phyloP scores from a whole-genome alignment of 805 yeast species.

The Myxozyma udenii region DNA sequence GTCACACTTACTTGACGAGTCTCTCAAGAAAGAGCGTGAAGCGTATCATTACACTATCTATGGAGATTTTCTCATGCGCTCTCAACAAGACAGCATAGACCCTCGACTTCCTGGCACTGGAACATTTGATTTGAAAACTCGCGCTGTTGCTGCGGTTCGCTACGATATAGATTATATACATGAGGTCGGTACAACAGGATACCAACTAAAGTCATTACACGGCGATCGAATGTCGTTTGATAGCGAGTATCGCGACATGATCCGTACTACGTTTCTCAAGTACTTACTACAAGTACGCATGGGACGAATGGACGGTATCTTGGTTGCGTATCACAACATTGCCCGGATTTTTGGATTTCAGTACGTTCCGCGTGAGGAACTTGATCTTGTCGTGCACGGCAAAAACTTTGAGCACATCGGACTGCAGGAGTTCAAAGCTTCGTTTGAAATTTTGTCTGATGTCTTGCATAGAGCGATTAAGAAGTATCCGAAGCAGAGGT shows the following conservation, averaged over 20 bases:
- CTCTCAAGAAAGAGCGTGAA: constrained; percentile 13
- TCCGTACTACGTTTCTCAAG: constrained; percentile 72
- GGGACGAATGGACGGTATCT: constrained; percentile 96
- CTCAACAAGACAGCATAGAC: constrained; percentile 86
- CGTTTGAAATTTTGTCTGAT: constrained; percentile 52
- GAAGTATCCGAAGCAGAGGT: constrained; percentile 34
- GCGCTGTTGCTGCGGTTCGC: constrained; percentile 86
- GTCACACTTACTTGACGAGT: constrained; percentile 21
- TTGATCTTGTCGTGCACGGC: constrained; percentile 63
- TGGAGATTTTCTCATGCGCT: constrained; percentile 73
- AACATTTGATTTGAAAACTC: constrained; percentile 83
- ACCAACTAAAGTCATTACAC: constrained; percentile 57
- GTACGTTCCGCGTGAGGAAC: constrained; percentile 69
- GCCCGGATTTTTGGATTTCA: constrained; percentile 82
- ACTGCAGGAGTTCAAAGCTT: constrained; percentile 61
- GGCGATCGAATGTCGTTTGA: constrained; percentile 81
- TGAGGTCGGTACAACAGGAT: constrained; percentile 56
- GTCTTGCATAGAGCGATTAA: constrained; percentile 43
- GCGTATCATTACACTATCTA: constrained; percentile 72
- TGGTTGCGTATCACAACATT: constrained; percentile 85
- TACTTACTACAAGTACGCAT: constrained; percentile 88
- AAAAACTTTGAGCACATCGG: constrained; percentile 50
- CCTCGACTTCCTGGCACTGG: constrained; percentile 81
- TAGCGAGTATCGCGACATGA: constrained; percentile 72
- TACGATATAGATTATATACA: constrained; percentile 67